Evolutionary conservation across 1,284 basidiomycete genomes (phyloP), one percentile per base, ranked within the genome.

Genomic region (Heterobasidion occidentale): DNA sequence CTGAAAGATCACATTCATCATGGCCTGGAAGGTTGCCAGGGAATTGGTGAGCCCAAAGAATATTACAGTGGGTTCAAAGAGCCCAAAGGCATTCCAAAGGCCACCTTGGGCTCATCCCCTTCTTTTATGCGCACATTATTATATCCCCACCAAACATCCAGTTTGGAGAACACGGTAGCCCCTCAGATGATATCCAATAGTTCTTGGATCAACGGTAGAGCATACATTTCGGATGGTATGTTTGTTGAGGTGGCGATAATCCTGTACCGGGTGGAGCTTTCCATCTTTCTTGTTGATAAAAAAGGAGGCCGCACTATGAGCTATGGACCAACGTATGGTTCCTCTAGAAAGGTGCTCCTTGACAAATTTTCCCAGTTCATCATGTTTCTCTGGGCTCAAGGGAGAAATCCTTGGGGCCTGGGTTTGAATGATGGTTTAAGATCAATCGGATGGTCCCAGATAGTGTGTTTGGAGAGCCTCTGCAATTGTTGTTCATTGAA

Each of bases 241-340:
- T 1, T 67, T 61, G 51, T 59, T 59, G 0, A 59, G 52, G 2
- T 47, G 9, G 9, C 55, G 48, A 46, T 59, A 59, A 38, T 59
- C 55, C 65, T 33, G 44, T 7, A 56, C 34, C 1, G 45, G 55
- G 33, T 27, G 46, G 51, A 9, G 3, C 15, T 15, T 50, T 34
- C 36, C 34, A 19, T 34, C 36, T 44, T 42, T 56, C 52, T 20
- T n/a, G n/a, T n/a, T 12, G 6, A 42, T 5, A 4, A 42, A 42
- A 27, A 27, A 27, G 27, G 2, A 5, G 3, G 27, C 27, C 4
- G 3, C 4, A 3, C 27, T 27, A 3, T 27, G 4, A 3, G 27
- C 0, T 3, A 3, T 27, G 2, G 3, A 27, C 27, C 27, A 0
- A 3, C 4, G 3, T 27, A 45, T 12, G 3, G 27, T 27, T 27